Conservation (phyloP, 208 protist genomes). For the Leishmania turanica region DNA sequence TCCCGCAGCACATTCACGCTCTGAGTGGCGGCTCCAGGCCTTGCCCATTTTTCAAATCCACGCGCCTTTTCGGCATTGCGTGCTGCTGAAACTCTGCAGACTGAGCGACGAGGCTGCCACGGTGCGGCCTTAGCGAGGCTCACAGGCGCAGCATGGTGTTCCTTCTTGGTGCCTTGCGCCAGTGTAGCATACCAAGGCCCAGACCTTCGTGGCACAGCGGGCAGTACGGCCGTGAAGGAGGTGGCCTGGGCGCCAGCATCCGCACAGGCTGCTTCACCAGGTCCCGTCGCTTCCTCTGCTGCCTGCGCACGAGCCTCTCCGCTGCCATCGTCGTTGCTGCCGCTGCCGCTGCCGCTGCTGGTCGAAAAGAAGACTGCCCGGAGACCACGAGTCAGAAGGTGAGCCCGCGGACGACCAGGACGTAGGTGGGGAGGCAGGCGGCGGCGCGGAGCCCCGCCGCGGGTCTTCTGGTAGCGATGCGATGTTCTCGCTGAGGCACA, state of each 20-base stretch:
- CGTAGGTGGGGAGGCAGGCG: constrained; percentile 23
- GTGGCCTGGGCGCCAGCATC: neutral
- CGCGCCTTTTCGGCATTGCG: neutral
- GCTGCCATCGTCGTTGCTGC: neutral
- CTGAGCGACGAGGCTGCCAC: neutral
- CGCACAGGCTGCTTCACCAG: neutral
- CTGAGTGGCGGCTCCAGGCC: neutral
- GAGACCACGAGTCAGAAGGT: constrained; percentile 24
- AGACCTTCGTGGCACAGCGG: neutral
- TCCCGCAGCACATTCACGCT: neutral
- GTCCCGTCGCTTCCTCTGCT: neutral
- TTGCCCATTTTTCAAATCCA: neutral
- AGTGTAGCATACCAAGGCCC: constrained; percentile 32
- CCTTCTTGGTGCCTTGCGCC: constrained; percentile 1
- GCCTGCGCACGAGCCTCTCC: neutral
- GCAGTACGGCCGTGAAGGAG: neutral
- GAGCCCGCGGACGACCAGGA: constrained; percentile 19
- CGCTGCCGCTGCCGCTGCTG: constrained; percentile 8
- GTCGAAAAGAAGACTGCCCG: constrained; percentile 15
- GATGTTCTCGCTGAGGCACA: neutral
- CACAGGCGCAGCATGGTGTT: neutral
- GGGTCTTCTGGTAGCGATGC: neutral
- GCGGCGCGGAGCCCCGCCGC: neutral
- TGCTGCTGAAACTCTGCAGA: neutral
- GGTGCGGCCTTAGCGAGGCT: neutral